These are phyloP conservation scores for Arabidopsis thaliana DNA, from an alignment of 345 rosid genomes.

Conservation along the genomic window DNA sequence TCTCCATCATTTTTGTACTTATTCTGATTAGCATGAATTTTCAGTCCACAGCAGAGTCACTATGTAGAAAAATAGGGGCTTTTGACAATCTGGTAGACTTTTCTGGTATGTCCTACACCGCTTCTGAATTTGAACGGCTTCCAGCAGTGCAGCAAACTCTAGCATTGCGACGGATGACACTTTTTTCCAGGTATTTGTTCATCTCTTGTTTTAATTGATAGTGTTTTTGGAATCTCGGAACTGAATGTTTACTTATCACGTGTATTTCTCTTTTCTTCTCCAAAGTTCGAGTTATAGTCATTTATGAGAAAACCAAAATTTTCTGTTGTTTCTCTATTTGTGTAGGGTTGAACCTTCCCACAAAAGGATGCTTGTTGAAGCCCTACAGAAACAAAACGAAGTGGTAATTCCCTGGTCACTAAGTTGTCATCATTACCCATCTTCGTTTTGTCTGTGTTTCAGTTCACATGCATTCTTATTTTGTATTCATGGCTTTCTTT, in stretches of 20 bases:
- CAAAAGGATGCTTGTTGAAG: conserved; percentile 98
- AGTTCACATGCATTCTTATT: conserved; percentile 19
- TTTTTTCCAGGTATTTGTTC: conserved; percentile 74
- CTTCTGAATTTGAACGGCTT: conserved; percentile 95
- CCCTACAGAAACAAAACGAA: conserved; percentile 95
- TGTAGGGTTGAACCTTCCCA: conserved; percentile 97
- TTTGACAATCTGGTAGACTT: conserved; percentile 87
- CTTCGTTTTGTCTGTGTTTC: conserved; percentile 18
- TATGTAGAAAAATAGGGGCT: conserved; percentile 95
- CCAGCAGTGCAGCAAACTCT: conserved; percentile 84
- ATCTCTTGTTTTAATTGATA: conserved; percentile 7
- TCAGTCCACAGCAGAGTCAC: conserved; percentile 98
- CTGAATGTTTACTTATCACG: conserved; percentile 11
- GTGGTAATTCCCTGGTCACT: conserved; percentile 61
- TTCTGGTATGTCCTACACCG: conserved; percentile 84
- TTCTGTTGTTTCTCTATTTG: conserved; percentile 35
- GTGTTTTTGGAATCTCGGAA: conserved; percentile 18
- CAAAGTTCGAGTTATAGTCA: conserved; percentile 2
- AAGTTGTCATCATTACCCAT: conserved; percentile 21
- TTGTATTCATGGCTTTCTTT: conserved; percentile 18
- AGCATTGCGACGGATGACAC: conserved; percentile 90
- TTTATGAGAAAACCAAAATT: conserved; percentile 19
- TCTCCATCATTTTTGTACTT: conserved; percentile 22
- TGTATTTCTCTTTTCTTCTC: conserved; percentile 34
- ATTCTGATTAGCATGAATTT: conserved; percentile 42